phyloP scores from a whole-genome alignment of 768 basidiomycete genomes.

The Asterophora lycoperdoides region DNA sequence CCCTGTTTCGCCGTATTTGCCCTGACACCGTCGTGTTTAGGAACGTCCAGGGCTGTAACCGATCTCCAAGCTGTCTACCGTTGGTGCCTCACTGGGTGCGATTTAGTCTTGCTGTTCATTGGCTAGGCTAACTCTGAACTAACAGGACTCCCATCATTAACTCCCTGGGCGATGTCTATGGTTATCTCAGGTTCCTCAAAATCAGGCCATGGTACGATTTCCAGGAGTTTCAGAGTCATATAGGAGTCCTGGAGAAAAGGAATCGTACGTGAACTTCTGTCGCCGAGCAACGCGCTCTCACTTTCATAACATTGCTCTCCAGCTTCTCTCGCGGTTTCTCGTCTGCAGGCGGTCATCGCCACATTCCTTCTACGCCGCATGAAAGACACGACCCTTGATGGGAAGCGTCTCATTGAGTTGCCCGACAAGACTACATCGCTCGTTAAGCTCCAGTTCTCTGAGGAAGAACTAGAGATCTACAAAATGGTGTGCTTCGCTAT shows the following conservation, averaged over 20 bases:
- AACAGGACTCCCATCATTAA: slow-evolving; percentile 63
- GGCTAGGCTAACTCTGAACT: not conserved
- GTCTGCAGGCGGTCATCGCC: slow-evolving; percentile 55
- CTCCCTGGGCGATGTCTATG: slow-evolving; percentile 50
- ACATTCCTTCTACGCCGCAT: slow-evolving; percentile 56
- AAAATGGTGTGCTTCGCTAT: slow-evolving; percentile 32
- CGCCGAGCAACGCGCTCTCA: not conserved
- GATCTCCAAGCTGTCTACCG: slow-evolving; percentile 49
- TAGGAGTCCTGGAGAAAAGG: slow-evolving; percentile 43
- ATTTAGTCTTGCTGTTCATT: too few species aligned
- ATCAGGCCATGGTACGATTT: slow-evolving; percentile 47
- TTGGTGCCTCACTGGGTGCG: slow-evolving; percentile 67
- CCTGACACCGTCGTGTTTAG: slow-evolving; percentile 21
- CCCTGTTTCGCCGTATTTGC: not conserved
- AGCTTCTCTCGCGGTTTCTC: slow-evolving; percentile 51
- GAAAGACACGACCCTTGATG: slow-evolving; percentile 61
- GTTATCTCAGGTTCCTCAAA: slow-evolving; percentile 39
- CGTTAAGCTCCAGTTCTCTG: slow-evolving; percentile 49
- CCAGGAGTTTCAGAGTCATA: slow-evolving; percentile 34
- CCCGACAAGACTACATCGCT: slow-evolving; percentile 52
- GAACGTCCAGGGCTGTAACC: slow-evolving; percentile 50
- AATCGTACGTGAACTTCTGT: slow-evolving; percentile 41
- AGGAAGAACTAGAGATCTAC: slow-evolving; percentile 65
- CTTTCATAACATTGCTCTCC: slow-evolving; percentile 2
- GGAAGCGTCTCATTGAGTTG: slow-evolving; percentile 62